These are phyloP conservation scores for Melanomma pulvis-pyrius DNA, from an alignment of 495 filamentous ascomycete genomes.

Conservation along the genomic window DNA sequence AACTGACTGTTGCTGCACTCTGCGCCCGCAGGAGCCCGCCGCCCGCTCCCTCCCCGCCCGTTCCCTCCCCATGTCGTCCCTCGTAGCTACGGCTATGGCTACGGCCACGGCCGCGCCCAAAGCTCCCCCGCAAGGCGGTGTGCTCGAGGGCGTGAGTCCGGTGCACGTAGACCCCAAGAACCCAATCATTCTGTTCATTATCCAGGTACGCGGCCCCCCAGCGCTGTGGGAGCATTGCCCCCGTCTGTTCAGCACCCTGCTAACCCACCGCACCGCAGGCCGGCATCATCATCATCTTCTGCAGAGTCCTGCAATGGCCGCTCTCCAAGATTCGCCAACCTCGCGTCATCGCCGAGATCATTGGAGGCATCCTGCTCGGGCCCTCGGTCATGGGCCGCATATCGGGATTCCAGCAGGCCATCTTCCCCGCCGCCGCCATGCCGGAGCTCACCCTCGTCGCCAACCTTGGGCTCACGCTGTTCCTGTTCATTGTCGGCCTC, in stretches of 20 bases:
- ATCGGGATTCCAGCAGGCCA: constrained; percentile 74
- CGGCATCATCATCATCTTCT: constrained; percentile 86
- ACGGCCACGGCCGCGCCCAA: constrained; percentile 43
- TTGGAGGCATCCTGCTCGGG: constrained; percentile 88
- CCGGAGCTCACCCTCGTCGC: constrained; percentile 78
- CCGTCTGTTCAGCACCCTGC: too few relatives aligned
- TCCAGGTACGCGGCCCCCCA: constrained; percentile 66
- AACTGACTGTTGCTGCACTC: too few relatives aligned
- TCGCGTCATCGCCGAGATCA: constrained; percentile 92
- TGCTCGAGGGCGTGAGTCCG: constrained; percentile 76
- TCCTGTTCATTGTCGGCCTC: constrained; percentile 88
- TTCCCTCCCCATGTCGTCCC: constrained; percentile 37
- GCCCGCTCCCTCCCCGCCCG: neutral
- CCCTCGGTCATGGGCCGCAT: constrained; percentile 85
- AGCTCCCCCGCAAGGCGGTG: constrained; percentile 60
- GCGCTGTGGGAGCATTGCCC: neutral
- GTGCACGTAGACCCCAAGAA: constrained; percentile 70
- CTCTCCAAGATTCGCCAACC: constrained; percentile 87
- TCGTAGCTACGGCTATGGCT: constrained; percentile 33
- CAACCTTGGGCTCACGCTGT: constrained; percentile 87
- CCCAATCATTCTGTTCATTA: constrained; percentile 92
- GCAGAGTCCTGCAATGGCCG: constrained; percentile 79
- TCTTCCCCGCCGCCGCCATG: constrained; percentile 76
- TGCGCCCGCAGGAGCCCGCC: neutral
- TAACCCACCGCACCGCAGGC: constrained; percentile 55